Base-by-base conservation (phyloP, 1,284 basidiomycete genomes). In the Sporisorium exsertum region DNA sequence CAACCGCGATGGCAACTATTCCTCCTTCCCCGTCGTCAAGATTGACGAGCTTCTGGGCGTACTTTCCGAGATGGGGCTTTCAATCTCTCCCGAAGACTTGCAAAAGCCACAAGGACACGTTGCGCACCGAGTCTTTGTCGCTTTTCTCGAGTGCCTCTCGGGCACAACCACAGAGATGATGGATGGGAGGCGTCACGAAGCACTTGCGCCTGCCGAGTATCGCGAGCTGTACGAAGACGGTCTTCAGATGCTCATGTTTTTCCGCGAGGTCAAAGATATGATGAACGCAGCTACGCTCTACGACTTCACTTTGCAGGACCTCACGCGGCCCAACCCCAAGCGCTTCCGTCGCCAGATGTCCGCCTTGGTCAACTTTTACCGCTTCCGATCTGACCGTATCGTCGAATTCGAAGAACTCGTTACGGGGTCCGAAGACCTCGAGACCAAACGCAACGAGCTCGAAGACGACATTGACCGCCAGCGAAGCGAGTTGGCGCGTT, bases 321-420 rank as follows among this genome's bases (percentile, higher is more conserved):
- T 85, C 26, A 84, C 79, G 35, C 70, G 81, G 18, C 84, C 84
- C 27, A 72, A 80, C 35, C 53, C 81, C 5, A 84, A 84, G 58
- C 75, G 83, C 0, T 84, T 84, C 69, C 76, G 81, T 58, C 72
- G 80, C 26, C 83, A 84, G 51, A 80, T 85, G 68, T 81, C 75
- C 12, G 84, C 81, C 5, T 64, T 85, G 13, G 76, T 83, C 74
- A 85, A 85, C 71, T 85, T 85, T 62, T 81, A 81, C 66, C 81
- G 82, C 32, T 81, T 85, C 68, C 71, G 78, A 15, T 78, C 80
- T 6, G 78, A 85, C 50, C 59, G 72, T 43, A 87, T 88, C 12
- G 73, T 86, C 3, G 89, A 90, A 24, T 87, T 91, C 27, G 89
- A 92, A 83, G 88, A 89, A 58, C 88, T 89, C 60, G 80, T 91